Base-by-base conservation (phyloP, 148 eudicot genomes). In the Polygonum maritimum region DNA sequence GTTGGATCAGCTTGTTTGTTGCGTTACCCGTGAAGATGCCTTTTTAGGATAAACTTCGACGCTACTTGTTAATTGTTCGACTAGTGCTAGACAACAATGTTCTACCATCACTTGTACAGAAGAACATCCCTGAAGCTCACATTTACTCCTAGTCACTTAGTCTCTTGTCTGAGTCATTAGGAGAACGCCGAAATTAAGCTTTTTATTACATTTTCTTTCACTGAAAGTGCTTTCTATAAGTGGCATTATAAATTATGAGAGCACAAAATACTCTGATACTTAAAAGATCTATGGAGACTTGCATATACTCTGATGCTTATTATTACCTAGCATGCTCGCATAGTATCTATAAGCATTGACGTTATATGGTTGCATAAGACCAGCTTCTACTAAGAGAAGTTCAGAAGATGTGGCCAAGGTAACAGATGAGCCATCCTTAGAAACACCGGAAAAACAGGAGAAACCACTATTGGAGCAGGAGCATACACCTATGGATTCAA, bases 301-400 rank as follows among this genome's bases (percentile, higher is more conserved):
- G 69, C 10, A 31, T 62, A 1, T 62, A 11, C 12, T 26, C 26
- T 60, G 69, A 10, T 60, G 31, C 69, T 7, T 62, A 13, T 8
- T 12, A 15, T 11, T 62, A 31, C 14, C 35, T 31, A 33, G 69
- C n/a, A 10, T 41, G 10, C 41, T 70, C 51, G 47, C 67, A 67
- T 22, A 18, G 18, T 41, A 36, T 40, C 7, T 58, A 15, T 71
- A 31, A 8, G 26, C 39, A 2, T 44, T 19, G 36, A 39, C 33
- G 12, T 69, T 47, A 39, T 71, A 13, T 1, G 72, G 41, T 83
- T 83, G 78, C 79, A 76, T 80, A 76, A 82, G 83, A 75, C 75
- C 75, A 78, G 83, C 85, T 78, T 88, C 78, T 82, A 79, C 63
- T 80, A 79, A 87, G 87, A 90, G 89, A 81, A 86, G 85, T 52